These are phyloP conservation scores for Berberis vulgaris DNA, from an alignment of 164 flowering plant species.

Conservation along the genomic window DNA sequence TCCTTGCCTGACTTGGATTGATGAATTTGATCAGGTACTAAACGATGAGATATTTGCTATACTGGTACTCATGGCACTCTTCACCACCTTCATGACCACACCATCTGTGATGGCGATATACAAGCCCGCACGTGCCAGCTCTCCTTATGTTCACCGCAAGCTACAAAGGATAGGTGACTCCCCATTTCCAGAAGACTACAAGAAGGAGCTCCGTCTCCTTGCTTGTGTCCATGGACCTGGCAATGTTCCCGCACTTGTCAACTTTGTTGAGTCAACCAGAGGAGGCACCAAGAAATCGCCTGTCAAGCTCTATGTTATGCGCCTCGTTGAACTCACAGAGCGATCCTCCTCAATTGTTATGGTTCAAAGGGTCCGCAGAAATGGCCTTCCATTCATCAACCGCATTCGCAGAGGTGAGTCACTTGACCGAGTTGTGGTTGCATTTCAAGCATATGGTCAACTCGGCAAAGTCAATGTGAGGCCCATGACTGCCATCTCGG, in stretches of 20 bases:
- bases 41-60: constrained; percentile 55
- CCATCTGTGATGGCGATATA: constrained; percentile 50
- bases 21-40: constrained; percentile 31
- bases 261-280: constrained; percentile 39
- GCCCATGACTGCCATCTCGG: constrained; percentile 49
- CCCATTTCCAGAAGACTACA: constrained; percentile 1
- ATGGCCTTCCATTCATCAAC: constrained; percentile 39
- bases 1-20: not conserved
- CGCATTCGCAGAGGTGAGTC: constrained; percentile 1
- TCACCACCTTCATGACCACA: constrained; percentile 66
- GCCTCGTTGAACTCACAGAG: constrained; percentile 53
- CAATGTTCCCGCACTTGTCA: constrained; percentile 42
- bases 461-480: constrained; percentile 44
- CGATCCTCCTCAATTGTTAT: constrained; percentile 56
- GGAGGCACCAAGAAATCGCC: constrained; percentile 24
- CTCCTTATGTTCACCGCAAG: constrained; percentile 10
- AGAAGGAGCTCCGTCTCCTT: constrained; percentile 38
- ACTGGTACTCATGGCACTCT: constrained; percentile 58
- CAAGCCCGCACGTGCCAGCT: constrained; percentile 27
- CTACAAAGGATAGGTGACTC: constrained; percentile 2
- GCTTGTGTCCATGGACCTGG: constrained; percentile 45
- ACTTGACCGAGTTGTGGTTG: constrained; percentile 6
- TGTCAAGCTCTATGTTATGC: constrained; percentile 38
- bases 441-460: constrained; percentile 15
- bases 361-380: constrained; percentile 37